phyloP scores from a whole-genome alignment of 805 yeast species.

The Lipomyces orientalis region DNA sequence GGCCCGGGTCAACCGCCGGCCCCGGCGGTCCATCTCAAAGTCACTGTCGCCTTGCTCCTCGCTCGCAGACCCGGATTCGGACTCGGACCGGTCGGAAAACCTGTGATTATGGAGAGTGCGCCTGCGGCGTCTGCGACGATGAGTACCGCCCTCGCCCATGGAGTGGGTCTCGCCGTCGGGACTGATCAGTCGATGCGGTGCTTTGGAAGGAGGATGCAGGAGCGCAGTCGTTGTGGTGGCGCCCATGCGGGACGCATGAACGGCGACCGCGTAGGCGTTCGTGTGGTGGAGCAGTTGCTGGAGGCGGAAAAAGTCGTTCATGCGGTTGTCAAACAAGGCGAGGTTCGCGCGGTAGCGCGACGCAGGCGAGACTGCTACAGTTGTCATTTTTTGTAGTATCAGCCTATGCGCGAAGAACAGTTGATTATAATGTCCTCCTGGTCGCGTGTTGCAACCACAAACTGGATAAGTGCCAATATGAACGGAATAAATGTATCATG shows the following conservation, averaged over 20 bases:
- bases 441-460: too few relatives aligned
- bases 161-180: neutral
- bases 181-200: neutral
- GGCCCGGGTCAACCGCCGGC: slow-evolving; percentile 18
- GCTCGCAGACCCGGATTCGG: slow-evolving; percentile 2
- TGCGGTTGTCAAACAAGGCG: slow-evolving; percentile 20
- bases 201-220: neutral
- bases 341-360: slow-evolving; percentile 23
- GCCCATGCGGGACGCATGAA: neutral
- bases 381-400: neutral
- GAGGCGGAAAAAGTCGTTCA: neutral
- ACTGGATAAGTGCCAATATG: too few relatives aligned
- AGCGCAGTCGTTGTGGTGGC: neutral
- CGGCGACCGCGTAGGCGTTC: neutral
- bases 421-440: too few relatives aligned
- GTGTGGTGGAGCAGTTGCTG: neutral
- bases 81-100: slow-evolving; percentile 29
- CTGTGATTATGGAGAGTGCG: slow-evolving; percentile 19
- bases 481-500: too few relatives aligned
- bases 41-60: neutral
- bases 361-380: neutral
- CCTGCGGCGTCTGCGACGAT: slow-evolving; percentile 11
- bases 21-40: slow-evolving; percentile 16
- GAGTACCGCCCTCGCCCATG: neutral
- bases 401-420: too few relatives aligned